phyloP scores from a whole-genome alignment of 2,329 filamentous ascomycete species.

The Epichloe bromicola region DNA sequence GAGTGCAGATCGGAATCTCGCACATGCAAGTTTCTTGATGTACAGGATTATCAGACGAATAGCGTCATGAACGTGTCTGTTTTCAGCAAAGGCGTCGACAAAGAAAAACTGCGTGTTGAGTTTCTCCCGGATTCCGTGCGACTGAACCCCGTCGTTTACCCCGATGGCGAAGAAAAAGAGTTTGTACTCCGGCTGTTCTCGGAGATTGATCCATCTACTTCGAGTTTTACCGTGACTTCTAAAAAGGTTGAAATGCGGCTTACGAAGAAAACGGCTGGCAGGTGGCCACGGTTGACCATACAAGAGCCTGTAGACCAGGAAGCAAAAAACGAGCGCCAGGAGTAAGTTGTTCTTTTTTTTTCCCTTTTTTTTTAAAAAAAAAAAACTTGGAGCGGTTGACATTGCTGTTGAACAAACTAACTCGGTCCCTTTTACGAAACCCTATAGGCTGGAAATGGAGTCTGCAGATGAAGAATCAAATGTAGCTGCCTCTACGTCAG shows the following conservation, averaged over 20 bases:
- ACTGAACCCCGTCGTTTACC: conserved; percentile 20
- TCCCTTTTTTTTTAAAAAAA: not conserved
- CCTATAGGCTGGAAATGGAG: not conserved
- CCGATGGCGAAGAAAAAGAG: conserved; percentile 39
- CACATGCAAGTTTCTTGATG: conserved; percentile 7
- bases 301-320: not conserved
- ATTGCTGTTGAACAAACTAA: not conserved
- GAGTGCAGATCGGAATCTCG: too few species aligned
- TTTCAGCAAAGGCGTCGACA: conserved; percentile 29
- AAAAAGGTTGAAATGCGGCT: conserved; percentile 72
- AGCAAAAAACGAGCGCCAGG: not conserved
- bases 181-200: conserved; percentile 54
- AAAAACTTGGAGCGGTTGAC: too few species aligned
- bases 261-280: conserved; percentile 52
- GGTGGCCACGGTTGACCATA: conserved; percentile 42
- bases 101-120: conserved; percentile 26
- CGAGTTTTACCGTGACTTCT: conserved; percentile 51
- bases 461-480: not conserved
- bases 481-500: not conserved
- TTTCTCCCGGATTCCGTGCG: conserved; percentile 16
- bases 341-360: not conserved
- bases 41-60: conserved; percentile 25
- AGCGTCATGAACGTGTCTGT: conserved; percentile 25
- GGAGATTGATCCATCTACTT: conserved; percentile 46
- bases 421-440: not conserved